Evolutionary conservation across 345 rosid genomes (phyloP), one percentile per base, ranked within the genome.

Genomic region (Physaria fendleri): DNA sequence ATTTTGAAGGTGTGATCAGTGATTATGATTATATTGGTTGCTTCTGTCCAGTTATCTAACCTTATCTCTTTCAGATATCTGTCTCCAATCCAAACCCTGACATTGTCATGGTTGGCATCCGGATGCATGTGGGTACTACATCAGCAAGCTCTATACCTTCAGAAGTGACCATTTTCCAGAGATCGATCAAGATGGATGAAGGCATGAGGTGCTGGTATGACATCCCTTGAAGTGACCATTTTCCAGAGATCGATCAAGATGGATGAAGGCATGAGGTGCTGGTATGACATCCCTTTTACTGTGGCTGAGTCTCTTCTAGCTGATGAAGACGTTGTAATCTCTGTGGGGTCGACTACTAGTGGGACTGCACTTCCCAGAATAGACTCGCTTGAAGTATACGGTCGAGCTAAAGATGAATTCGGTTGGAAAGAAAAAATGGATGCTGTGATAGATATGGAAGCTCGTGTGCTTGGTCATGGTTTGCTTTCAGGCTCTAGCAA

Each of bases 361-460:
- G 95, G 92, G 71, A 79, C 89, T 59, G 71, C 82, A 45, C 55
- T 82, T 27, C 90, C 99, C 28, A 85, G 99, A 80, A 83, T 93
- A 59, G 99, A 93, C 25, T 79, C 78, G 6, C 97, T 93, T 69
- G 99, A 93, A 79, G 90, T 89, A 27, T 87, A 93, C 76, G 97
- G 99, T 29, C 91, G 90, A 45, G 85, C 90, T 69, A 93, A 93
- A 79, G 97, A 93, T 78, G 99, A 93, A 78, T 93, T 89, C 81
- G 99, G 99, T 47, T 93, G 99, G 99, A 93, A 93, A 76, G 99
- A 93, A 74, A 89, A 89, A 67, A 83, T 90, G 85, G 95, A 89
- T 75, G 84, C 79, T 52, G 83, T 87, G 35, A 62, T 92, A 76
- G 97, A 89, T 58, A 83, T 89, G 91, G 99, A 93, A 77, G 90